Evolutionary conservation across 2,329 filamentous ascomycete species (phyloP), one percentile per base, ranked within the genome.

Genomic region (Penicillium glabrum): DNA sequence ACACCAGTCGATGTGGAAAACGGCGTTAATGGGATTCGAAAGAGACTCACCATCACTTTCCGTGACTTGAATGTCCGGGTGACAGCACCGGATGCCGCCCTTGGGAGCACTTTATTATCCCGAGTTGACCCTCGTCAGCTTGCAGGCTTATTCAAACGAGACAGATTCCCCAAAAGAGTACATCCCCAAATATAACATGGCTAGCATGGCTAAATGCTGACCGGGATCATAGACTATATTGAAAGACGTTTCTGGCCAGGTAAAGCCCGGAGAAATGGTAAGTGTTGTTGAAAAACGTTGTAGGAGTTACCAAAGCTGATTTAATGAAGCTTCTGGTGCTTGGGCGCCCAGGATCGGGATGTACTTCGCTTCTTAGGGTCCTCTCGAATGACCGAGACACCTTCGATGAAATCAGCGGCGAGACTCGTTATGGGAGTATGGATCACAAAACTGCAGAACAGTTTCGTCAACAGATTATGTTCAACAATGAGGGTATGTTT

Each of bases 291-390:
- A 11, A 24, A 23, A 2, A 0, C 5, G 8, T 27, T 39, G 3
- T 16, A 26, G 10, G 3, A 44, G 35, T 21, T 6, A n/a, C 13
- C 11, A 1, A 24, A 14, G 43, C 56, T 63, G 33, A 62, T 24
- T 14, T 2, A 19, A 46, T 29, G 26, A 48, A 73, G 87, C 72
- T 89, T 2, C 77, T 90, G 0, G 86, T 90, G 0, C 77, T 90
- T 0, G 88, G 88, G 1, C 80, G 86, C 1, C 87, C 88, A 0
- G 88, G 87, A 0, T 82, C 85, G 5, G 88, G 88, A 21, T 91
- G 89, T 70, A 89, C 88, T 0, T 88, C 88, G 0, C 80, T 91
- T 14, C 78, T 91, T 19, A 89, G 88, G 60, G 79, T 88, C 49
- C 77, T 91, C 4, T 83, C 86, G 43, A 91, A 90, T 65, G 81